Base-by-base conservation (phyloP, 1,139 yeast genomes). In the Nadsonia commutata region DNA sequence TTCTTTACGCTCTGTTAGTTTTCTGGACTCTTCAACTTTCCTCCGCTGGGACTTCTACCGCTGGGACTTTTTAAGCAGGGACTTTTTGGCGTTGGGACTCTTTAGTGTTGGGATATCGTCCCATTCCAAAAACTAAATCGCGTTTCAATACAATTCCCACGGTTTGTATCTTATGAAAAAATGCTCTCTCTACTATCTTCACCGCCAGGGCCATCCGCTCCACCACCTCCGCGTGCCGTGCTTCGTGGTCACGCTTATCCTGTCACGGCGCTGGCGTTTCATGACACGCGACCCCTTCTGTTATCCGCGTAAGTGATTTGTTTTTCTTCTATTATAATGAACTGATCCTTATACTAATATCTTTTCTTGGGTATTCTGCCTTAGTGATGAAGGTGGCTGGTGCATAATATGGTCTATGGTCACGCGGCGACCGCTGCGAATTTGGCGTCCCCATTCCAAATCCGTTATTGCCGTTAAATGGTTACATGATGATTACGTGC, bases 331-430 rank as follows among this genome's bases (percentile, higher is more conserved):
- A n/a, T n/a, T n/a, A n/a, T n/a, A n/a, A n/a, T n/a, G n/a, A n/a
- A 19, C 21, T 27, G 33, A 27, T 27, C 16, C n/a, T n/a, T n/a
- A n/a, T 13, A 27, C 33, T 27, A 27, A 4, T 27, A 27, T 11
- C 33, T 9, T 6, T 27, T 9, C 33, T 13, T 22, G 9, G 7
- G 27, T 22, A 22, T 22, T 22, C 11, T 11, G 11, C 27, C 27
- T 39, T 21, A 64, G 67, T 9, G 70, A 65, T 45, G 68, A 65
- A 37, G 53, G 53, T 1, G 70, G 70, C 16, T 62, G 63, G 63
- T 51, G 57, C 17, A 49, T 58, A n/a, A 51, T 58, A 50, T 65
- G 70, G 70, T 48, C 56, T n/a, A 44, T 64, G 13, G 52, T 49
- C 8, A 52, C 58, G 1, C 49, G 66, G 3, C 49, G 70, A 19